phyloP scores from a whole-genome alignment of 164 flowering plant genomes.

The Stephania japonica region DNA sequence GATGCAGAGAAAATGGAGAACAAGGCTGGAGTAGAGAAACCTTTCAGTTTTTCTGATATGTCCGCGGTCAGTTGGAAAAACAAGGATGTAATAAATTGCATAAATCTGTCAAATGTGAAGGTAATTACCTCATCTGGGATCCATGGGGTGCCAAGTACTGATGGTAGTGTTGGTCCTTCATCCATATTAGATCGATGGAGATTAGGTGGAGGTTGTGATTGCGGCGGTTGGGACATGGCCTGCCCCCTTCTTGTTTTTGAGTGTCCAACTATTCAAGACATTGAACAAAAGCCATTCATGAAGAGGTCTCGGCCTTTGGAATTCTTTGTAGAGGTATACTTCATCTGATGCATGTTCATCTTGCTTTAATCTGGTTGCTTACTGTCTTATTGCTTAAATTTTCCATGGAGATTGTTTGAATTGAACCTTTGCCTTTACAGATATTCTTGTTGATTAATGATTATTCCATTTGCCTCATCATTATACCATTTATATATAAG shows the following conservation, averaged over 20 bases:
- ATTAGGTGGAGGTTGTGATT: conserved; percentile 86
- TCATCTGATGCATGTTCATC: conserved; percentile 1
- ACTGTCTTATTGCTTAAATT: not conserved
- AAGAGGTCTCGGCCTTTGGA: conserved; percentile 34
- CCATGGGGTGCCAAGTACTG: conserved; percentile 62
- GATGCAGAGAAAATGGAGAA: conserved; percentile 40
- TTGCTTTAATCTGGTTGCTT: not conserved
- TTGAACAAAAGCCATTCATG: conserved; percentile 24
- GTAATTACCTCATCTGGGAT: conserved; percentile 67
- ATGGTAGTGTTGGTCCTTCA: conserved; percentile 47
- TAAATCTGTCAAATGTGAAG: conserved; percentile 33
- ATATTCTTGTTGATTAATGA: no score
- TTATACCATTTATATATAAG: not conserved
- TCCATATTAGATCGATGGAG: conserved; percentile 84
- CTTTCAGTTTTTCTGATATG: conserved; percentile 22
- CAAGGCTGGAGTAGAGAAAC: conserved; percentile 14
- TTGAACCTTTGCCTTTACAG: not conserved
- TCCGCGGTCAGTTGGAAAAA: conserved; percentile 24
- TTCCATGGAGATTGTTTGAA: not conserved
- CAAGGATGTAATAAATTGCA: conserved; percentile 9
- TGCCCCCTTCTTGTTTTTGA: conserved; percentile 65
- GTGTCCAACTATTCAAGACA: conserved; percentile 23
- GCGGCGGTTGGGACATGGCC: conserved; percentile 99
- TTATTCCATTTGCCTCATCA: no score
- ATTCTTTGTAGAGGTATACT: conserved; percentile 68